Evolutionary conservation across 441 rosid species (phyloP).

Genomic region (Mallotus japonicus): DNA sequence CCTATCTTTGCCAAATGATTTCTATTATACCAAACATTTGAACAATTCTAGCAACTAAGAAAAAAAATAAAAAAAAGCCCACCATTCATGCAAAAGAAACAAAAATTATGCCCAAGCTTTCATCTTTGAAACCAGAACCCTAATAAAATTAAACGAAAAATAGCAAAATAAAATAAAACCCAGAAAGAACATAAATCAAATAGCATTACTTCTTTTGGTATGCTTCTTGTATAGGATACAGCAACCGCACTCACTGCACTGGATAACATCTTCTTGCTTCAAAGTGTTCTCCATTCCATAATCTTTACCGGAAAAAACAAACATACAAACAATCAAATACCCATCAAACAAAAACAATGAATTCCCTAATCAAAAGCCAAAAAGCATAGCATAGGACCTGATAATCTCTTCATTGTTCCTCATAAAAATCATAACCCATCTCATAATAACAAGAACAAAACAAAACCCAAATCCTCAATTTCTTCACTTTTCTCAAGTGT

Average conservation of each 20-base stretch:
- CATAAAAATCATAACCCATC: conserved; percentile 22
- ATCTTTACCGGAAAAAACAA: conserved; percentile 30
- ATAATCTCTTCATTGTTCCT: conserved; percentile 32
- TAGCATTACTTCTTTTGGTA: conserved; percentile 63
- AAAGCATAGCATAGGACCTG: no score
- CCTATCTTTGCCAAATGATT: no score
- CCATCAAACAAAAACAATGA: no score
- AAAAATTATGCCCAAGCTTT: no score
- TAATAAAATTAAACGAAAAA: no score
- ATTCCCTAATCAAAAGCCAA: no score
- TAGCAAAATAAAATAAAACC: no score
- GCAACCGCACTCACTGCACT: conserved; percentile 95
- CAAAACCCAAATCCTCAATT: background rate
- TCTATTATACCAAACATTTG: no score
- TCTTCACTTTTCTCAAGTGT: background rate
- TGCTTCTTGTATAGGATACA: conserved; percentile 95
- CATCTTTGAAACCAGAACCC: no score
- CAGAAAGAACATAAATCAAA: background rate
- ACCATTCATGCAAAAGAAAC: no score
- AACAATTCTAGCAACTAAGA: no score
- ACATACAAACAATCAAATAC: background rate
- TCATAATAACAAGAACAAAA: background rate
- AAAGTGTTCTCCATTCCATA: conserved; percentile 82
- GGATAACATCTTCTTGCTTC: conserved; percentile 89
- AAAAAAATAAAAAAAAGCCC: no score